Conservation (phyloP, 106 monocot genomes). For the Hemerocallis citrina region DNA sequence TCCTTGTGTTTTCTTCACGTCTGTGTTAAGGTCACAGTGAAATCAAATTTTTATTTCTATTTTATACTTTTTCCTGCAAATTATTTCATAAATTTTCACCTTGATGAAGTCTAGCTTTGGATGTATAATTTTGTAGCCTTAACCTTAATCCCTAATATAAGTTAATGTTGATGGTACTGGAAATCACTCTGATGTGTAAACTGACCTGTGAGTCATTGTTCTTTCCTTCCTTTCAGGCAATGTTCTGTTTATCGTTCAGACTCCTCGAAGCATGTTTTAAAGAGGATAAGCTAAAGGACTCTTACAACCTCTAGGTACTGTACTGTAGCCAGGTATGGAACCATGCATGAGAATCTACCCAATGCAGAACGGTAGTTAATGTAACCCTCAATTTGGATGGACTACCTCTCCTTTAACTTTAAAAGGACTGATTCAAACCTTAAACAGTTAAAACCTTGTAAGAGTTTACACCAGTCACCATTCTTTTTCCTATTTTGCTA, state of each 20-base stretch:
- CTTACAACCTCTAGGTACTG: not conserved
- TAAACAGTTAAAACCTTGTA: too few relatives aligned
- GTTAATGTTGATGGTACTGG: not conserved
- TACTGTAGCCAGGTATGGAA: not conserved
- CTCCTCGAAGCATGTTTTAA: constrained; percentile 42
- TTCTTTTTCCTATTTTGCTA: too few relatives aligned
- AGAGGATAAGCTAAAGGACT: constrained; percentile 8
- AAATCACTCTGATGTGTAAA: too few relatives aligned
- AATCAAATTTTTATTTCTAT: too few relatives aligned
- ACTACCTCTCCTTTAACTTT: not conserved
- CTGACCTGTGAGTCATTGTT: not conserved
- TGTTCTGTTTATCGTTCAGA: constrained; percentile 77
- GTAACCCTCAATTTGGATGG: not conserved
- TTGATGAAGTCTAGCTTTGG: not conserved
- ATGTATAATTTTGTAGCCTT: not conserved
- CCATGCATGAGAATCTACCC: not conserved
- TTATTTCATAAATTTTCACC: too few relatives aligned
- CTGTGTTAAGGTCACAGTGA: too few relatives aligned
- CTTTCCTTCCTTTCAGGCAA: constrained; percentile 45
- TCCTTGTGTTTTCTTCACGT: not conserved
- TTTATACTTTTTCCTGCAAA: too few relatives aligned
- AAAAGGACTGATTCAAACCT: not conserved
- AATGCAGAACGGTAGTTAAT: not conserved
- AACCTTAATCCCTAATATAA: not conserved
- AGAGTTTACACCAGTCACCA: too few relatives aligned